phyloP scores from a whole-genome alignment of 495 filamentous ascomycete species.

The Annulohypoxylon moriforme region DNA sequence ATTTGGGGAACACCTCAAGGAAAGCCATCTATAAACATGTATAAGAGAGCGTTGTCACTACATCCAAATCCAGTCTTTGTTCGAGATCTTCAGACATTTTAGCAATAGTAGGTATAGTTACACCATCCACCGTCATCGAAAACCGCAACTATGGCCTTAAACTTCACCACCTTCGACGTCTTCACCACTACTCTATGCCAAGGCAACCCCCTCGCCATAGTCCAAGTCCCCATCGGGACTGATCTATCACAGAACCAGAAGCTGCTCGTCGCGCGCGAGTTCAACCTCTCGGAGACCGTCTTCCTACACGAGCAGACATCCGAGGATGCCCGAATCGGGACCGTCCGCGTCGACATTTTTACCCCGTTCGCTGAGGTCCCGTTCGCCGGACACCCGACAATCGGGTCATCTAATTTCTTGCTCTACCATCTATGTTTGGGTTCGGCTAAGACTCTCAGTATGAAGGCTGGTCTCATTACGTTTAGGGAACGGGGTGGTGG shows the following conservation, averaged over 20 bases:
- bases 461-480: constrained; percentile 67
- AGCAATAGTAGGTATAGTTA: background rate
- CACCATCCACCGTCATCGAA: background rate
- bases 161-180: constrained; percentile 72
- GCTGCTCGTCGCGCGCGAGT: constrained; percentile 74
- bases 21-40: background rate
- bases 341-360: constrained; percentile 74
- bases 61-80: background rate
- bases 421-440: constrained; percentile 47
- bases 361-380: constrained; percentile 68
- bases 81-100: background rate
- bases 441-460: constrained; percentile 57
- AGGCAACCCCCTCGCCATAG: constrained; percentile 75
- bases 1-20: background rate
- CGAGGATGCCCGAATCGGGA: constrained; percentile 17
- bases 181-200: constrained; percentile 67
- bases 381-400: constrained; percentile 81
- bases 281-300: constrained; percentile 85
- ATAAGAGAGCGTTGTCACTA: constrained; percentile 1
- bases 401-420: constrained; percentile 70
- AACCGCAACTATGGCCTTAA: constrained; percentile 40
- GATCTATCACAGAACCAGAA: constrained; percentile 63
- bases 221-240: constrained; percentile 57
- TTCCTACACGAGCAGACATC: constrained; percentile 68
- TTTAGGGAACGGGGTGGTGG: constrained; percentile 12